A percentile compares a stretch with the other conserved stretches of the same genome.
Conservation (phyloP, 352 stramenopile species). For the Pythium utonaiense region DNA sequence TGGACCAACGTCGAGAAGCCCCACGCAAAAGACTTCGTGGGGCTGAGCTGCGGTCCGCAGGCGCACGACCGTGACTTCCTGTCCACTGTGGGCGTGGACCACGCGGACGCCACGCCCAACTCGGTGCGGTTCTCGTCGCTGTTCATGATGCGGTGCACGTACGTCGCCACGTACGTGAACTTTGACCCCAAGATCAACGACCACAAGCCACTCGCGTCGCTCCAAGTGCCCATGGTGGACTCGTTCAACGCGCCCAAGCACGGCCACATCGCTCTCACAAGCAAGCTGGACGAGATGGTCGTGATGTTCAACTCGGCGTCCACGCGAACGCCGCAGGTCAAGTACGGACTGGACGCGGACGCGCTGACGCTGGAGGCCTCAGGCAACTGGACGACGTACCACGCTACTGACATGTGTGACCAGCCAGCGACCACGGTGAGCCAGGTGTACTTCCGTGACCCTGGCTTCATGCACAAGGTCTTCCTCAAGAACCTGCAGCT, state of each 20-base stretch:
- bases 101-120: constrained; percentile 23
- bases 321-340: constrained; percentile 41
- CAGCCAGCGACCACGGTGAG: constrained; percentile 13
- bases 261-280: constrained; percentile 64
- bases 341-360: constrained; percentile 16
- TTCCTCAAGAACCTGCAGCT: constrained; percentile 24
- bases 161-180: constrained; percentile 59
- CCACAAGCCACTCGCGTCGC: constrained; percentile 33
- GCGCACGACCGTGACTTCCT: constrained; percentile 51
- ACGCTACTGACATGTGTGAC: constrained; percentile 27
- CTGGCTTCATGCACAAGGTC: constrained; percentile 30
- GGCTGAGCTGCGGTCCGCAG: constrained; percentile 63
- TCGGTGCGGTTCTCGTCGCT: constrained; percentile 61
- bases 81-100: constrained; percentile 28
- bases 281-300: constrained; percentile 56
- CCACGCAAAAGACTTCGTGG: constrained; percentile 61
- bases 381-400: constrained; percentile 16
- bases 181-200: constrained; percentile 41
- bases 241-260: constrained; percentile 59
- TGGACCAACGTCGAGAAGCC: constrained; percentile 48
- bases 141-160: constrained; percentile 80
- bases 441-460: constrained; percentile 26
- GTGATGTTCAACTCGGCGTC: constrained; percentile 80
- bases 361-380: background rate
- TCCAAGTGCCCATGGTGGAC: constrained; percentile 54